Evolutionary conservation across 148 eudicot genomes (phyloP), one percentile per base, ranked within the genome.

Genomic region (Arbutus unedo): DNA sequence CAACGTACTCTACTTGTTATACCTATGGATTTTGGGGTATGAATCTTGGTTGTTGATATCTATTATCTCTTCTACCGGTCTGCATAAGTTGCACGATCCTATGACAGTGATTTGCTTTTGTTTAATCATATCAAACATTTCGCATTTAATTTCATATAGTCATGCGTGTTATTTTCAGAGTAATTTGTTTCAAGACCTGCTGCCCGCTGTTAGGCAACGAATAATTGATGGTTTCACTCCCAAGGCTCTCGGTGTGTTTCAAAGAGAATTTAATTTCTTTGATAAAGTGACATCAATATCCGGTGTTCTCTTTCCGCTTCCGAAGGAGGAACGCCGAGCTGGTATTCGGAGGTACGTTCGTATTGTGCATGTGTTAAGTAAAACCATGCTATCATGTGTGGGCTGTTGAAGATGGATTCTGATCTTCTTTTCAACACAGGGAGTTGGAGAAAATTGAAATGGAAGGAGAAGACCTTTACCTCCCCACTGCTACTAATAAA

Each of bases 261-360:
- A 81, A 53, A 91, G 97, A 87, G 99, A 96, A 86, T 96, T 96
- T 90, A 93, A 90, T 89, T 96, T 96, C 93, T 96, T 96, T 85
- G 99, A 94, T 84, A 91, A 96, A 89, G 98, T 96, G 86, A 96
- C 99, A 51, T 92, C 95, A 83, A 94, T 94, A 83, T 94, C 98
- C 55, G 98, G 97, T 76, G 91, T 90, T 76, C 96, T 96, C 73
- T 94, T 84, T 88, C 93, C 90, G 21, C 86, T 96, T 88, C 94
- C 99, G 19, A 96, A 96, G 88, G 99, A 96, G 86, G 98, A 96
- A 86, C 86, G 99, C 15, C 91, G 98, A 84, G 99, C 97, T 91
- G 96, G 97, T 72, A 96, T 96, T 23, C 85, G 94, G 67, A 96
- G 97, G 99, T 96, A 88, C 25, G 82, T 82, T 55, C 50, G 57